Evolutionary conservation across 1,139 yeast species (phyloP).

Genomic region (Hemisphaericaspora xylanilytica): DNA sequence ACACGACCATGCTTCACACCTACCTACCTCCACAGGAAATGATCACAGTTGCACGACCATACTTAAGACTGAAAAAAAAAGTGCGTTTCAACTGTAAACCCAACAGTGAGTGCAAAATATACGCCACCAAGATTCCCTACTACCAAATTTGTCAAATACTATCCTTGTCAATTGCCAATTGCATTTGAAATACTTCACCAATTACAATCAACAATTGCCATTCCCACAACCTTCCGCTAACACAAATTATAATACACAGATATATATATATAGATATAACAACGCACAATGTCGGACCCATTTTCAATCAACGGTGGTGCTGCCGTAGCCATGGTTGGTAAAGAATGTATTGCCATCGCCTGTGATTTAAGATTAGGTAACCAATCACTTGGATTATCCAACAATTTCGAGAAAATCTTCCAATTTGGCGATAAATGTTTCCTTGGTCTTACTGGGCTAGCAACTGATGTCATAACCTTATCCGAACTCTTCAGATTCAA

Average conservation of each 20-base stretch:
- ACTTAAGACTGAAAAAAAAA: too few relatives aligned
- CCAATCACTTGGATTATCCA: conserved; percentile 89
- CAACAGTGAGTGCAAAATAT: too few relatives aligned
- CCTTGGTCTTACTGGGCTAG: conserved; percentile 91
- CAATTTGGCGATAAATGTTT: conserved; percentile 77
- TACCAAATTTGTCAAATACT: too few relatives aligned
- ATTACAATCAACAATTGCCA: too few relatives aligned
- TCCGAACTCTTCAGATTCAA: conserved; percentile 79
- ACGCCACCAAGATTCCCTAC: too few relatives aligned
- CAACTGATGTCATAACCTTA: conserved; percentile 88
- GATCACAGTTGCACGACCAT: too few relatives aligned
- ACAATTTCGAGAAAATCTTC: conserved; percentile 90
- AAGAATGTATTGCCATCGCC: conserved; percentile 97
- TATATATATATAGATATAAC: not conserved
- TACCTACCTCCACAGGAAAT: too few relatives aligned
- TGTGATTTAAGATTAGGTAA: conserved; percentile 91
- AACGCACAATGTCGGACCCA: conserved; percentile 45
- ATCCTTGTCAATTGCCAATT: too few relatives aligned
- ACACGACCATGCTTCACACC: too few relatives aligned
- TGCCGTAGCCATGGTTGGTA: conserved; percentile 98
- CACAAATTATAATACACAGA: not conserved
- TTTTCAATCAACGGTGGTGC: conserved; percentile 67
- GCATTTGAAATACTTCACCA: too few relatives aligned
- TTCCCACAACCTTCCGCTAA: too few relatives aligned
- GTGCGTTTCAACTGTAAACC: too few relatives aligned